A percentile compares a stretch with the other conserved stretches of the same genome.
Conservation (phyloP, 164 flowering plant genomes). For the Aristolochia contorta region DNA sequence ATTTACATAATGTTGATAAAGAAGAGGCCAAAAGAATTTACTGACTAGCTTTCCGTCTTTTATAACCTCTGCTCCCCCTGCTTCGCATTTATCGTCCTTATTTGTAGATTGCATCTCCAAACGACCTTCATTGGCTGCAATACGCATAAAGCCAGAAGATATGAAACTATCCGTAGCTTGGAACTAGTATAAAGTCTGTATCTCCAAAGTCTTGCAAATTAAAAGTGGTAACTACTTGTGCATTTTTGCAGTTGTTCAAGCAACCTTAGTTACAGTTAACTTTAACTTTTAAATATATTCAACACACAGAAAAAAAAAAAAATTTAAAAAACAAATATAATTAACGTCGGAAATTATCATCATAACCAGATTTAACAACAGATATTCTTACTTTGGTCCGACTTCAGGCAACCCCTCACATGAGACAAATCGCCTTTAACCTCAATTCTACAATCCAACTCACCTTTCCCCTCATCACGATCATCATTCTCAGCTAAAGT, state of each 20-base stretch:
- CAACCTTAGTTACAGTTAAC: neutral
- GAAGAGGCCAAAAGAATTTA: conserved; percentile 11
- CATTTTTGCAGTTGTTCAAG: neutral
- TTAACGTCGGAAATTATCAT: neutral
- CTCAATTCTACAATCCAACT: conserved; percentile 12
- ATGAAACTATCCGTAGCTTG: neutral
- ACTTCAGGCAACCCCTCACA: conserved; percentile 10
- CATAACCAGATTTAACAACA: neutral
- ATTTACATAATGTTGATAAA: neutral
- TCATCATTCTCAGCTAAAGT: conserved; percentile 6
- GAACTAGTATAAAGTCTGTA: neutral
- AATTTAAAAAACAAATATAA: neutral
- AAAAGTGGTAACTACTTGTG: neutral
- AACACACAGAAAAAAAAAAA: neutral
- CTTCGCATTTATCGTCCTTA: conserved; percentile 23
- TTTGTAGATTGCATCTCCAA: conserved; percentile 14
- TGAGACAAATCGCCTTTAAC: conserved; percentile 3
- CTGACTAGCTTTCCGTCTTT: conserved; percentile 46
- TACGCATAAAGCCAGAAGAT: conserved; percentile 8
- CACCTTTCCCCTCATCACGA: conserved; percentile 4
- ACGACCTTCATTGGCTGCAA: conserved; percentile 32
- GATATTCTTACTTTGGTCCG: conserved; percentile 22
- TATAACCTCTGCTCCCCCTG: conserved; percentile 24
- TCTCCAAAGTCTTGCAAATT: neutral
- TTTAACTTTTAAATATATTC: neutral